These are phyloP conservation scores for Colletotrichum sp. DNA, from an alignment of 2,329 filamentous ascomycete species.

Conservation along the genomic window DNA sequence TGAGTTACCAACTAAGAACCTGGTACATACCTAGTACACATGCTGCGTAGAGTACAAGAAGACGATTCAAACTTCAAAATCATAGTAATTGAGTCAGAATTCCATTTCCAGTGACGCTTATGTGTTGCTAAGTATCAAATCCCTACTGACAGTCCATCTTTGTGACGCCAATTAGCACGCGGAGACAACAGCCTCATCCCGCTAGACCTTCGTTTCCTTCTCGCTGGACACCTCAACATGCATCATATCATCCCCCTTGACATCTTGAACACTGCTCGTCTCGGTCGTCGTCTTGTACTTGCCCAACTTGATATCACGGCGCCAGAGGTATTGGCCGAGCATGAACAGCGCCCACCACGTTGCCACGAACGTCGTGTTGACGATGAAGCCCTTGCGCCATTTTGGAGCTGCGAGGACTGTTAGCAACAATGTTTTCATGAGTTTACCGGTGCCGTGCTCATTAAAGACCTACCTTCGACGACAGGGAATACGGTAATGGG, in stretches of 20 bases:
- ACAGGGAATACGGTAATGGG: constrained; percentile 21
- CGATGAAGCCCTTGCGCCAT: constrained; percentile 23
- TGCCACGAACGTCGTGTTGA: constrained; percentile 10
- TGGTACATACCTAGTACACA: not conserved
- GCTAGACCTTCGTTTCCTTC: not conserved
- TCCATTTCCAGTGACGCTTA: not conserved
- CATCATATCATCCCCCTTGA: not conserved
- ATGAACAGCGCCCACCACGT: constrained; percentile 5
- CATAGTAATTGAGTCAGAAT: not conserved
- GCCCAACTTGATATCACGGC: not conserved
- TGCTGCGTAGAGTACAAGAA: not conserved
- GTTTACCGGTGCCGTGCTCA: not conserved
- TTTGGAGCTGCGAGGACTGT: not conserved
- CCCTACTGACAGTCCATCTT: not conserved
- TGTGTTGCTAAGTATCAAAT: not conserved
- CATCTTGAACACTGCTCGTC: not conserved
- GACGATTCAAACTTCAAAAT: not conserved
- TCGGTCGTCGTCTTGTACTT: not conserved
- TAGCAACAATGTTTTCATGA: not conserved
- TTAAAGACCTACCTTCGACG: not conserved
- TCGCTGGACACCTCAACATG: not conserved
- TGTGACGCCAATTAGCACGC: not conserved
- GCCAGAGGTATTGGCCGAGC: constrained; percentile 2
- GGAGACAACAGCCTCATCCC: not conserved
- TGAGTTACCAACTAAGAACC: not conserved